phyloP scores from a whole-genome alignment of 2,329 filamentous ascomycete species.

The Biscogniauxia mediterranea region DNA sequence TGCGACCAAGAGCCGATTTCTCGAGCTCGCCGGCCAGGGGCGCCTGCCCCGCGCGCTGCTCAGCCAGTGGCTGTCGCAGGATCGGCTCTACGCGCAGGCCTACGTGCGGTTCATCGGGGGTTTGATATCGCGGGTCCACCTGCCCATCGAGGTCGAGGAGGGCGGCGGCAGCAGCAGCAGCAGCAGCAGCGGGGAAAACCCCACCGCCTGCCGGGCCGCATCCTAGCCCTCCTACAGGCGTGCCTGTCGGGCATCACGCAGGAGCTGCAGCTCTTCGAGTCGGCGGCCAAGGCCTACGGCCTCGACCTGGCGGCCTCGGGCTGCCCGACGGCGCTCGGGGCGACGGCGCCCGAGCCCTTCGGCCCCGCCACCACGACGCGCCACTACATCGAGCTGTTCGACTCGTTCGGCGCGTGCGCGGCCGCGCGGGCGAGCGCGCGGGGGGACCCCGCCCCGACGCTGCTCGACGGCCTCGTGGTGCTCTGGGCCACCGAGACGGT shows the following conservation, averaged over 20 bases:
- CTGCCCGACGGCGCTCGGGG: slow-evolving; percentile 10
- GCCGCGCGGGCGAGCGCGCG: slow-evolving; percentile 7
- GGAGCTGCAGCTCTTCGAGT: slow-evolving; percentile 32
- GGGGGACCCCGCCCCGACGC: slow-evolving; percentile 13
- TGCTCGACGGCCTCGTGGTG: slow-evolving; percentile 67
- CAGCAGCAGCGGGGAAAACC: slow-evolving; percentile 4
- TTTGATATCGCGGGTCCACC: slow-evolving; percentile 29
- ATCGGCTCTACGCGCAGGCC: slow-evolving; percentile 33
- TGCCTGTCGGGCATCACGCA: slow-evolving; percentile 27
- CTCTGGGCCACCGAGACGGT: slow-evolving; percentile 74
- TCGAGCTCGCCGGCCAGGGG: slow-evolving; percentile 28
- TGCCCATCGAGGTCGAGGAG: slow-evolving; percentile 16
- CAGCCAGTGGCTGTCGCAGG: slow-evolving; percentile 33
- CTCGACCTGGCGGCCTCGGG: slow-evolving; percentile 23
- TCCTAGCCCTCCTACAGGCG: slow-evolving; percentile 27
- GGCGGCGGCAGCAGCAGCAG: not conserved
- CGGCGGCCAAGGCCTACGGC: slow-evolving; percentile 24
- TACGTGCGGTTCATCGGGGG: slow-evolving; percentile 32
- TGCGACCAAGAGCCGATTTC: slow-evolving; percentile 29
- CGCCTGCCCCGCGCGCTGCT: slow-evolving; percentile 23
- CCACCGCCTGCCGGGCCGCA: slow-evolving; percentile 24
- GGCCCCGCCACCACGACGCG: slow-evolving; percentile 25
- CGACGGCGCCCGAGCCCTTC: slow-evolving; percentile 11
- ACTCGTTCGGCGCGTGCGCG: slow-evolving; percentile 27
- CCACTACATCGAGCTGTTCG: slow-evolving; percentile 29